phyloP scores from a whole-genome alignment of 148 eudicot genomes.

The Cornus kousa region DNA sequence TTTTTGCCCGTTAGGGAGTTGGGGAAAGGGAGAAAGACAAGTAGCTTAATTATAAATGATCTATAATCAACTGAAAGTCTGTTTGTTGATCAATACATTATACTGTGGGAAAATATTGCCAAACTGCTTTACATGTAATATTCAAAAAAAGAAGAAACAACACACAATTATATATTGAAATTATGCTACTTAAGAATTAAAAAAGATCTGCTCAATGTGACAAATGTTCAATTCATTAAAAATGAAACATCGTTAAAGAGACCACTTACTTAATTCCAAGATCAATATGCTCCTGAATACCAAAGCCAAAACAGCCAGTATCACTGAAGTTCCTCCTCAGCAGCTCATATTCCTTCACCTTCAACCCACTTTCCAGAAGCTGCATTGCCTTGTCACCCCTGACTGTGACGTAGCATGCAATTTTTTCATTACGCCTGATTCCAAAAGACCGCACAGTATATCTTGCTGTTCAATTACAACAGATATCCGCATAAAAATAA shows the following conservation, averaged over 20 bases:
- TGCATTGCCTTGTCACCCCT: conserved; percentile 94
- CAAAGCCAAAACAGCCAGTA: conserved; percentile 82
- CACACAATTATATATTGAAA: too few species aligned
- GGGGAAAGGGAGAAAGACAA: too few species aligned
- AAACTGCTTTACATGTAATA: too few species aligned
- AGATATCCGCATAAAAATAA: neutral
- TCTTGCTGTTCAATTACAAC: conserved; percentile 42
- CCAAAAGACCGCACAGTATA: conserved; percentile 83
- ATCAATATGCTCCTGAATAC: conserved; percentile 86
- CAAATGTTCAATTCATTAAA: too few species aligned
- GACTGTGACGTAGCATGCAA: conserved; percentile 86
- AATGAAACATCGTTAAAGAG: neutral
- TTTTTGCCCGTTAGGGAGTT: too few species aligned
- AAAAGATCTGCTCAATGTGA: too few species aligned
- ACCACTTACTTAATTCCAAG: conserved; percentile 65
- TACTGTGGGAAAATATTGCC: too few species aligned
- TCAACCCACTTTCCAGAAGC: conserved; percentile 77
- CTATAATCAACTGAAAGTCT: too few species aligned
- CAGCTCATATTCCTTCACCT: conserved; percentile 85
- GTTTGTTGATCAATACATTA: too few species aligned
- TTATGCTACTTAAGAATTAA: too few species aligned
- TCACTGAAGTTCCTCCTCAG: conserved; percentile 81
- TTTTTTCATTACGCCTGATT: conserved; percentile 87
- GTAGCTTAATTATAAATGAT: too few species aligned
- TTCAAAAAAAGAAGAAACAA: too few species aligned